Base-by-base conservation (phyloP, 768 basidiomycete species). In the Tulasnella sp. region DNA sequence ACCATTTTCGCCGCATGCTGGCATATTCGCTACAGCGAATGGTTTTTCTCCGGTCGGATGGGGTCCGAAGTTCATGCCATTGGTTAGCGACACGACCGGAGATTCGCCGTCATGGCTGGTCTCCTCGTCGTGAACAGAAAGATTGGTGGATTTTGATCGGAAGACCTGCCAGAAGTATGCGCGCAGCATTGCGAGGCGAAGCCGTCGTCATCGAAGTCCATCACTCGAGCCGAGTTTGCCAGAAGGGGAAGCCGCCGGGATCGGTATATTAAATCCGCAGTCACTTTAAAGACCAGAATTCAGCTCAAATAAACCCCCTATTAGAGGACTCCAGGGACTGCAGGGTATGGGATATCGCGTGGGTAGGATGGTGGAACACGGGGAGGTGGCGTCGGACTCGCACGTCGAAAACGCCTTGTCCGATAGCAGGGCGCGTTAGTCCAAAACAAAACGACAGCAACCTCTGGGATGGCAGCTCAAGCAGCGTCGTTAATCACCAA, bases 401-500 rank as follows among this genome's bases (percentile, higher is more conserved):
- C 29, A 64, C 58, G 58, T 34, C 58, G 29, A 64, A 64, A 64
- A 64, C 29, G 11, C 29, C 14, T 45, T 19, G 31, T 72, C 14
- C 71, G 29, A 49, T 22, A 34, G n/a, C 42, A 15, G 31, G 22
- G 12, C 69, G 69, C 69, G 69, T 45, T 71, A 64, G 58, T 36
- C 69, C 69, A 71, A 71, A 34, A 34, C 71, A 52, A 64, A 64
- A 64, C 71, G 42, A 72, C 40, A 72, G n/a, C 71, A n/a, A 36
- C 69, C 22, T 39, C 42, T 25, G 11, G 7, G 3, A 34, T 52
- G 71, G 22, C 71, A 4, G 29, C 25, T 34, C 31, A 40, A 75
- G 82, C 83, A 19, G 80, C 79, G 39, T 85, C 87, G 76, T 87
- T 84, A 76, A 83, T 87, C 42, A 83, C 85, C 29, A 87, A 88